phyloP scores from a whole-genome alignment of 2,329 filamentous ascomycete species.

The Didymella glomerata region DNA sequence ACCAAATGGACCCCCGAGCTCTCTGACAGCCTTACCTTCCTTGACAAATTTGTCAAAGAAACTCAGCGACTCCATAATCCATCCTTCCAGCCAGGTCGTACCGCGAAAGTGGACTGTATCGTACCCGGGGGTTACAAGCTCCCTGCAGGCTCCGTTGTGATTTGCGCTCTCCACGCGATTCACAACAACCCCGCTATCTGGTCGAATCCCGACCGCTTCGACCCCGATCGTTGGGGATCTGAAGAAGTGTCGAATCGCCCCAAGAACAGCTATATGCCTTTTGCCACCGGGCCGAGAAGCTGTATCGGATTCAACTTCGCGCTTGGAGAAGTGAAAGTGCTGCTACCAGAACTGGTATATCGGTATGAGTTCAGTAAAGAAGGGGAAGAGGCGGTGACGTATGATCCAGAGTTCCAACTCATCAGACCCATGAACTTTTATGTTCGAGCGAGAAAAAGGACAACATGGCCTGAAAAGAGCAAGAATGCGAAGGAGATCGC shows the following conservation, averaged over 20 bases:
- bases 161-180: background rate
- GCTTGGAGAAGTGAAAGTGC: background rate
- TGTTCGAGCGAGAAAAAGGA: background rate
- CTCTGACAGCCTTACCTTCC: background rate
- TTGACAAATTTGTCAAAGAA: background rate
- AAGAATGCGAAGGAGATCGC: conserved; percentile 23
- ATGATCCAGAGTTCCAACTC: background rate
- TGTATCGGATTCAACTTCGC: background rate
- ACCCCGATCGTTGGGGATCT: background rate
- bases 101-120: background rate
- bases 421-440: background rate
- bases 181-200: background rate
- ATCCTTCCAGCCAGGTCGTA: background rate
- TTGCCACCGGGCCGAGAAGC: background rate
- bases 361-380: background rate
- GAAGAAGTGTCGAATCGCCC: background rate
- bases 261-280: background rate
- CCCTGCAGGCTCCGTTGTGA: background rate
- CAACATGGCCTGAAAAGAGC: conserved; percentile 19
- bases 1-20: background rate
- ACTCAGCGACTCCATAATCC: background rate
- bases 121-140: background rate
- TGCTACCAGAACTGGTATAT: background rate
- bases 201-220: background rate
- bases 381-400: background rate